Evolutionary conservation across 345 rosid genomes (phyloP), one percentile per base, ranked within the genome.

Genomic region (Aurinia saxatilis): DNA sequence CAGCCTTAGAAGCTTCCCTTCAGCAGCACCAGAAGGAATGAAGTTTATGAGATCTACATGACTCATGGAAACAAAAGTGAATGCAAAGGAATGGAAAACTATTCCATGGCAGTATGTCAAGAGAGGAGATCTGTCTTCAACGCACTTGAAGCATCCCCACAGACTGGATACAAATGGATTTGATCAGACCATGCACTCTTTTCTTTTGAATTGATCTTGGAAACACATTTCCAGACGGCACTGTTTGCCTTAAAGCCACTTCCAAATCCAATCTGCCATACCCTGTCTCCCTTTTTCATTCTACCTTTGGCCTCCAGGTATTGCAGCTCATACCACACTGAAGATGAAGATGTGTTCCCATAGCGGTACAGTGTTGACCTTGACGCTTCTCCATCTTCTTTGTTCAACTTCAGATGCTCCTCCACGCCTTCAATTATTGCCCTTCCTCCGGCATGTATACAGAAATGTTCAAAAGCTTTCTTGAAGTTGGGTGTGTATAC

Each of bases 181-280:
- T 74, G 72, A 49, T 78, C 85, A 7, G 80, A 79, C 81, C 91
- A 82, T n/a, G 82, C 91, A 37, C 76, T 84, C 65, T 10, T 73
- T 2, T 16, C 77, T 16, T 53, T 44, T 5, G 80, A 74, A 52
- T 82, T 41, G 38, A 69, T 41, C 54, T 73, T 65, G 0, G 83
- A 71, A 44, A 79, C 70, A 69, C 83, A 75, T 70, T 75, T 73
- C 90, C 90, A 87, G 2, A 75, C 86, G 49, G 82, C 86, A 65
- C 82, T 87, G 21, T 82, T 84, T 23, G 76, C 66, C 59, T 84
- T 82, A 63, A 87, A 87, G 35, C 90, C 90, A 64, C 88, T 87
- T 44, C 85, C 95, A 23, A 82, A 82, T n/a, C 86, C 79, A 38
- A 84, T 79, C 59, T 68, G 88, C 86, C 82, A 72, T n/a, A 81